phyloP scores from a whole-genome alignment of 2,329 filamentous ascomycete species.

The Xylogone sp. region DNA sequence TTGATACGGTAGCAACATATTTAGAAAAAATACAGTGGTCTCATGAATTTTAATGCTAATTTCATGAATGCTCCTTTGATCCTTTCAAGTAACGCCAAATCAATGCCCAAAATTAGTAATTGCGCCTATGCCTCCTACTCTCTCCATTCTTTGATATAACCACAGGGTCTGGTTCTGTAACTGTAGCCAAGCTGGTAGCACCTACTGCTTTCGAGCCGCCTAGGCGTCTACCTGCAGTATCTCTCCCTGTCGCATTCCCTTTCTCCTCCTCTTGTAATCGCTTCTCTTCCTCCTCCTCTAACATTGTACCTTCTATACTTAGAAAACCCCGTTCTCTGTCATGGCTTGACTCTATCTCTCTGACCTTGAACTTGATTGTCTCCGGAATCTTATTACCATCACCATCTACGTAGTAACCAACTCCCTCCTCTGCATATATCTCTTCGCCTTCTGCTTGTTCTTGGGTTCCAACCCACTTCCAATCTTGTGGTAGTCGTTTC shows the following conservation, averaged over 20 bases:
- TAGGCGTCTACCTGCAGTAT: conserved; percentile 35
- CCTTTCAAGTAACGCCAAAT: background rate
- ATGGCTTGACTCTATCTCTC: conserved; percentile 77
- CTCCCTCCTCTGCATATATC: conserved; percentile 49
- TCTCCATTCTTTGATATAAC: conserved; percentile 4
- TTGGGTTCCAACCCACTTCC: conserved; percentile 68
- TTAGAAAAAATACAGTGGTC: too few relatives aligned
- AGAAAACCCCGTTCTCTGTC: conserved; percentile 76
- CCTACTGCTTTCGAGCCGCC: conserved; percentile 25
- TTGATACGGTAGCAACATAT: too few relatives aligned
- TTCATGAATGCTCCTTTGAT: too few relatives aligned
- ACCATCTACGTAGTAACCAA: conserved; percentile 73
- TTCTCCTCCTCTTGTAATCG: conserved; percentile 52
- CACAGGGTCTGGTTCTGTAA: conserved; percentile 19
- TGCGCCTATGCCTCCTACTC: conserved; percentile 11
- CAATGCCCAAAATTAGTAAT: conserved; percentile 11
- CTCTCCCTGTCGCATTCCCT: conserved; percentile 33
- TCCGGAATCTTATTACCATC: conserved; percentile 67
- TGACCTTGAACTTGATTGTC: conserved; percentile 71
- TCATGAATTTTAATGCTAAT: too few relatives aligned
- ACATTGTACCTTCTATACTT: conserved; percentile 84
- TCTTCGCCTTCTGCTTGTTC: conserved; percentile 29
- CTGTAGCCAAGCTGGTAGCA: conserved; percentile 25
- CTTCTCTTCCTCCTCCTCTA: conserved; percentile 64
- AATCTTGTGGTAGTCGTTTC: conserved; percentile 68